Percentiles rank a stretch among this genome's conserved stretches.
These are phyloP conservation scores for Fusarium sp. DNA, from an alignment of 2,329 filamentous ascomycete species.

Conservation along the genomic window DNA sequence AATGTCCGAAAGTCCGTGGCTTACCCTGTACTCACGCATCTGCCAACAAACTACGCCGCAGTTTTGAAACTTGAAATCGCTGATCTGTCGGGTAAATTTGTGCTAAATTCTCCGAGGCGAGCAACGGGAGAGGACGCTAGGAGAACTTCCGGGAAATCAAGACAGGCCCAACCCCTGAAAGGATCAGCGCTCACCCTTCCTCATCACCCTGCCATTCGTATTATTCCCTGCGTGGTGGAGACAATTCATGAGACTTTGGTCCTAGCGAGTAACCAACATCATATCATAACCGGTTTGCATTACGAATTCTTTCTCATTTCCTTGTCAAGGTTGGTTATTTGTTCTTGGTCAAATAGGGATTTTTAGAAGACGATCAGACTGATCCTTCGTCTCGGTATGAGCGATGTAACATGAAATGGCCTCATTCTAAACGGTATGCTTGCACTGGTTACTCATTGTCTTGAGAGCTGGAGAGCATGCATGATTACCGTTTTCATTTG, in stretches of 20 bases:
- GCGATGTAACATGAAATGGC: not conserved
- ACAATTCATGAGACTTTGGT: not conserved
- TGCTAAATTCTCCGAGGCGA: not conserved
- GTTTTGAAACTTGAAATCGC: not conserved
- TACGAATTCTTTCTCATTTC: not conserved
- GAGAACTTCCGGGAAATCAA: not conserved
- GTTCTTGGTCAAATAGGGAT: not conserved
- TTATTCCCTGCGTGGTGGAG: not conserved
- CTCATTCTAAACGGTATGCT: not conserved
- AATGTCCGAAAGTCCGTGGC: not conserved
- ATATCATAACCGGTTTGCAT: not conserved
- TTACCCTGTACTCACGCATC: not conserved
- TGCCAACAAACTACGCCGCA: not conserved
- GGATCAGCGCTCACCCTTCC: not conserved
- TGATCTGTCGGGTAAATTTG: not conserved
- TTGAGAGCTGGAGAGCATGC: rapidly evolving
- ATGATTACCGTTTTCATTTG: rapidly evolving
- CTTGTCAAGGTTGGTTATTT: too few species aligned
- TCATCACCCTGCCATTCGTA: not conserved
- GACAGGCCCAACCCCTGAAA: not conserved
- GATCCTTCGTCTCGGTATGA: not conserved
- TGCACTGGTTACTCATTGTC: rapidly evolving
- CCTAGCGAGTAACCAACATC: not conserved
- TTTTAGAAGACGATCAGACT: not conserved
- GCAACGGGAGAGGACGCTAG: not conserved